phyloP scores from a whole-genome alignment of 352 stramenopile genomes.

The Stephanocyclus meneghinianus region DNA sequence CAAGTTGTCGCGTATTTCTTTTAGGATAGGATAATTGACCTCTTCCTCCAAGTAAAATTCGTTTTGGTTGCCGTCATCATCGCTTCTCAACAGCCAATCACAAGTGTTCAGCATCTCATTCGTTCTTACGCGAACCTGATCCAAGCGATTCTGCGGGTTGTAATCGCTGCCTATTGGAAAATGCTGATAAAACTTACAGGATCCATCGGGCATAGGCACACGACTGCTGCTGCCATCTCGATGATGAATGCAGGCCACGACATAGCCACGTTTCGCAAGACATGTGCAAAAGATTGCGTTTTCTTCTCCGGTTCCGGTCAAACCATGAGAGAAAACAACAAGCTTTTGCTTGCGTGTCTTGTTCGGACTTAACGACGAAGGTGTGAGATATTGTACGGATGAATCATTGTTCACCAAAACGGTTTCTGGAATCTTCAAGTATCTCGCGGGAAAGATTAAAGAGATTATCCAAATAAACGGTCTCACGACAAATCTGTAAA shows the following conservation, averaged over 20 bases:
- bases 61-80: background rate
- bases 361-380: background rate
- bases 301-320: slow-evolving; percentile 64
- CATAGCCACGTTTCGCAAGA: slow-evolving; percentile 51
- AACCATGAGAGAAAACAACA: slow-evolving; percentile 58
- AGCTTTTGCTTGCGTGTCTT: slow-evolving; percentile 28
- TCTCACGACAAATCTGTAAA: slow-evolving; percentile 24
- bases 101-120: slow-evolving; percentile 40
- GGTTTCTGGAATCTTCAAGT: slow-evolving; percentile 34
- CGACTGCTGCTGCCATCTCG: slow-evolving; percentile 52
- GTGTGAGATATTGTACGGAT: slow-evolving; percentile 16
- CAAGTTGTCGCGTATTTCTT: slow-evolving; percentile 31
- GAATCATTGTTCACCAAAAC: background rate
- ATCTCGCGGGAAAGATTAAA: slow-evolving; percentile 30
- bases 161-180: slow-evolving; percentile 40
- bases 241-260: slow-evolving; percentile 60
- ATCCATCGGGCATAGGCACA: slow-evolving; percentile 40
- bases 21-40: slow-evolving; percentile 21
- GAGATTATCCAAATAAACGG: slow-evolving; percentile 43
- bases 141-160: slow-evolving; percentile 39
- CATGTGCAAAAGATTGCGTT: slow-evolving; percentile 46
- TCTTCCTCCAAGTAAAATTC: background rate
- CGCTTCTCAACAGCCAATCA: slow-evolving; percentile 26
- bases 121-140: slow-evolving; percentile 46
- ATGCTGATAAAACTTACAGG: slow-evolving; percentile 51